phyloP scores from a whole-genome alignment of 148 eudicot genomes.

The Agrostemma githago region DNA sequence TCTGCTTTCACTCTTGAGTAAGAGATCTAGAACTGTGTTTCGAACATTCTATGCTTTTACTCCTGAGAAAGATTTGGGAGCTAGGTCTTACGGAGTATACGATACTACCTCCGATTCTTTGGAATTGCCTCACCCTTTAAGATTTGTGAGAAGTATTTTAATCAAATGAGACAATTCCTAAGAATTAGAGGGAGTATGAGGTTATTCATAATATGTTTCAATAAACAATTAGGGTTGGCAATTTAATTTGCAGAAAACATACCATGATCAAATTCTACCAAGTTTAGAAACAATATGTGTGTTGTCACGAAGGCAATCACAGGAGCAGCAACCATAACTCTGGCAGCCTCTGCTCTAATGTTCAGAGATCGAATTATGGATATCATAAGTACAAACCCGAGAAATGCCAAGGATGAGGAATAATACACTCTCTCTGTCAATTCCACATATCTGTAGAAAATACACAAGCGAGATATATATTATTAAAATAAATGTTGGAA shows the following conservation, averaged over 20 bases:
- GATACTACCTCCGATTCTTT: no score
- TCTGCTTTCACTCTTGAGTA: neutral
- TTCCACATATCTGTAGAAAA: conserved; percentile 54
- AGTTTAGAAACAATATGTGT: conserved; percentile 61
- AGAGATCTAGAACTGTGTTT: neutral
- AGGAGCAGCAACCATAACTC: conserved; percentile 86
- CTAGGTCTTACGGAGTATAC: no score
- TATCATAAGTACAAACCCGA: conserved; percentile 57
- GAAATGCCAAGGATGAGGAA: conserved; percentile 57
- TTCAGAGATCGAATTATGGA: conserved; percentile 51
- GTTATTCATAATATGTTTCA: neutral
- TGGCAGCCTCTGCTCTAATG: conserved; percentile 57
- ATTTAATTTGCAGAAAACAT: neutral
- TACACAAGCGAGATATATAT: conserved; percentile 3
- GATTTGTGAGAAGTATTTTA: no score
- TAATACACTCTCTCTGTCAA: conserved; percentile 60
- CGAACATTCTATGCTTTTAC: neutral
- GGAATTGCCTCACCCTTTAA: no score
- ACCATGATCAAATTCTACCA: conserved; percentile 53
- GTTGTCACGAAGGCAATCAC: conserved; percentile 60
- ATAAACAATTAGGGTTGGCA: neutral
- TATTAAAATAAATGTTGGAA: neutral
- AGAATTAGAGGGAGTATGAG: no score
- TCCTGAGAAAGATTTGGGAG: neutral
- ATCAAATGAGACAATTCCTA: no score